These are phyloP conservation scores for Pascua guehoae DNA, from an alignment of 1,284 basidiomycete species.

Conservation along the genomic window DNA sequence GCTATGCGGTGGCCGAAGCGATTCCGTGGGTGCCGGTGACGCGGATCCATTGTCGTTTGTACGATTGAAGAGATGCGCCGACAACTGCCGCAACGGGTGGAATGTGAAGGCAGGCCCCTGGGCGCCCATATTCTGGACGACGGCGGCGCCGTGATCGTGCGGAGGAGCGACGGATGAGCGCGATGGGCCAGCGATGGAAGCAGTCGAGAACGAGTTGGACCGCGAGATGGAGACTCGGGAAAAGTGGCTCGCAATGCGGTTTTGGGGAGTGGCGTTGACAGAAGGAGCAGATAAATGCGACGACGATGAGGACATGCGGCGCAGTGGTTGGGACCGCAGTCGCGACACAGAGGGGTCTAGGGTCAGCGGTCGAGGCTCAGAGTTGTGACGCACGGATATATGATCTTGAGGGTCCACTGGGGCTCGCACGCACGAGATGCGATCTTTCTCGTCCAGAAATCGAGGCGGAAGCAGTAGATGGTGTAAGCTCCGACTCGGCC, in stretches of 20 bases:
- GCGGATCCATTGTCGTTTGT: constrained; percentile 5
- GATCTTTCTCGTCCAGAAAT: constrained; percentile 2
- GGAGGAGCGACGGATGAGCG: not conserved
- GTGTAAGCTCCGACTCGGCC: constrained; percentile 52
- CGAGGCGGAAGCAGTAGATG: constrained; percentile 50
- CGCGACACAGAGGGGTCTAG: constrained; percentile 78
- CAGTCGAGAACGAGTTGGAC: constrained; percentile 37
- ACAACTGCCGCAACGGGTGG: constrained; percentile 61
- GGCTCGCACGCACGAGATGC: constrained; percentile 4
- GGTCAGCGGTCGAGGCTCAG: constrained; percentile 48
- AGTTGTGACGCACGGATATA: constrained; percentile 32
- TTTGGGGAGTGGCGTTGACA: constrained; percentile 10
- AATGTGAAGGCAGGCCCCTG: constrained; percentile 35
- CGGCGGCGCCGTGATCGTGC: constrained; percentile 16
- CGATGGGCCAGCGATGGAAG: constrained; percentile 13
- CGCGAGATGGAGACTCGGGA: constrained; percentile 40
- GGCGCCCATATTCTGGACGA: constrained; percentile 12
- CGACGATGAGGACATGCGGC: constrained; percentile 58
- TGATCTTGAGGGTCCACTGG: constrained; percentile 15
- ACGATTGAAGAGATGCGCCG: constrained; percentile 52
- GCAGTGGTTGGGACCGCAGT: constrained; percentile 58
- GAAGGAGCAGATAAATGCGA: constrained; percentile 50
- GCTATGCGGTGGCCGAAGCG: not conserved
- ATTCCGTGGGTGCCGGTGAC: not conserved
- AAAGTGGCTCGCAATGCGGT: constrained; percentile 35